Base-by-base conservation (phyloP, 2,329 filamentous ascomycete species). In the Cercospora beticola region DNA sequence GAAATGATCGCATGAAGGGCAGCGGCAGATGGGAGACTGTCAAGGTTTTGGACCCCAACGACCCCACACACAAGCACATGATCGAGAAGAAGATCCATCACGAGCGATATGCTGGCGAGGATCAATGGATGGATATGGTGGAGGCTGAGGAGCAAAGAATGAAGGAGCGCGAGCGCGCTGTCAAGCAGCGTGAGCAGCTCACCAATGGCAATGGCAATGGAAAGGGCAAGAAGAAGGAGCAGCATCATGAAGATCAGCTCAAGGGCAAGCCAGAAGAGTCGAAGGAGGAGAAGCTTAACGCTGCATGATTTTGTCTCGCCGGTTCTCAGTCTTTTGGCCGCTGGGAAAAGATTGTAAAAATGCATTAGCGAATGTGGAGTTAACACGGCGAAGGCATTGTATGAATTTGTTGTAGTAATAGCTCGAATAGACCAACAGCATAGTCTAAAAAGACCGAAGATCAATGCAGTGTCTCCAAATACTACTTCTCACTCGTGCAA, bases 71-170 rank as follows among this genome's bases (percentile, higher is more conserved):
- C 81, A 91, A 93, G 86, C 85, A 91, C 75, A 79, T 93, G 73
- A 92, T 96, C 74, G 92, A 96, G 87, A 94, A 94, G 88, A 89
- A 85, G 82, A 87, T 95, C 65, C 92, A 96, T 80, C 92, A 93
- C 82, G 92, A 96, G 84, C 86, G 92, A 71, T 95, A 96, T 80
- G 86, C 90, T 78, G 92, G 93, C 56, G 92, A 97, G 83, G 94
- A 98, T 81, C 86, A 97, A 76, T 99, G 95, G 95, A 95, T 88
- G 84, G 90, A 94, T 76, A 94, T 94, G 91, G 90, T 94, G 61
- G 91, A 87, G 69, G 89, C 92, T 21, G 92, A 94, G 83, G 92
- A 94, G 83, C 84, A 85, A 70, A 81, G 84, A 62, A 81, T 86
- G 14, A 84, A 85, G 69, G 83, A 83, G 71, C 77, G 90, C 57